Evolutionary conservation across 805 yeast species (phyloP).

Genomic region (Ogataea pini): DNA sequence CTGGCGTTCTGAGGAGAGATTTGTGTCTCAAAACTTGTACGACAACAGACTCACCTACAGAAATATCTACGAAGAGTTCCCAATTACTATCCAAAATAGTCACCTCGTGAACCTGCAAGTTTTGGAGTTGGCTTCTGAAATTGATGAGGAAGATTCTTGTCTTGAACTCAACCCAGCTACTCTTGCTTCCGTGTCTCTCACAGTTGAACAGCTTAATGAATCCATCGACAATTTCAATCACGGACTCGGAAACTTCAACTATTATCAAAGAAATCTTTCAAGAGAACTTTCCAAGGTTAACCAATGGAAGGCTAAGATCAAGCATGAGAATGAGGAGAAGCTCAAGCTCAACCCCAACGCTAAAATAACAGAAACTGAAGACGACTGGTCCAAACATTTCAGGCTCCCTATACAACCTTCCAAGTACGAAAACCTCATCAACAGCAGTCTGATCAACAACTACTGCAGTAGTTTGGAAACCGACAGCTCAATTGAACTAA

Average conservation of each 20-base stretch:
- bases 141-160: constrained; percentile 25
- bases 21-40: constrained; percentile 64
- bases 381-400: constrained; percentile 59
- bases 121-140: constrained; percentile 25
- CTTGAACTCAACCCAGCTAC: constrained; percentile 42
- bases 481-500: constrained; percentile 64
- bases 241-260: constrained; percentile 78
- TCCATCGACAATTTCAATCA: constrained; percentile 75
- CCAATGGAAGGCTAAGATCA: constrained; percentile 74
- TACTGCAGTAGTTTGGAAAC: constrained; percentile 72
- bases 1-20: constrained; percentile 52
- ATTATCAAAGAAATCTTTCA: constrained; percentile 73
- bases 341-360: constrained; percentile 56
- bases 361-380: constrained; percentile 52
- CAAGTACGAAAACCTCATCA: constrained; percentile 68
- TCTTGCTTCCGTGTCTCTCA: constrained; percentile 42
- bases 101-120: constrained; percentile 50
- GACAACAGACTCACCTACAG: constrained; percentile 60
- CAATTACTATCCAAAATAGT: constrained; percentile 65
- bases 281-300: constrained; percentile 68
- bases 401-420: constrained; percentile 75
- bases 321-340: constrained; percentile 62
- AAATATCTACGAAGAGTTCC: constrained; percentile 72
- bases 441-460: constrained; percentile 66
- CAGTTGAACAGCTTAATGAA: constrained; percentile 63